Conservation (phyloP, 2,329 filamentous ascomycete species). For the Simplicillium aogashimaense region DNA sequence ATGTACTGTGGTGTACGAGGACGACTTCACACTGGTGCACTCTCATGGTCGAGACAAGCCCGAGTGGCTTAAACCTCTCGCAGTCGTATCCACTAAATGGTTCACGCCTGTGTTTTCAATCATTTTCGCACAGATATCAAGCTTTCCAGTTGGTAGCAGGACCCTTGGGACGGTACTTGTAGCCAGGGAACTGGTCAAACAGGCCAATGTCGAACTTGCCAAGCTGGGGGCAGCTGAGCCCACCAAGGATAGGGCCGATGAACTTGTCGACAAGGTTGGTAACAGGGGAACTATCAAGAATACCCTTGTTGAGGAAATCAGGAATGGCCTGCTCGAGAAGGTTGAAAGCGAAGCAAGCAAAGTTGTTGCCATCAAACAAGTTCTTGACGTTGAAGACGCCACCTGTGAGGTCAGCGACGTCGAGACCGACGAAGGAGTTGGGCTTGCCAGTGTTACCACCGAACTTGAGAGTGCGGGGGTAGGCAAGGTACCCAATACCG, state of each 20-base stretch:
- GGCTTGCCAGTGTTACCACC: conserved; percentile 42
- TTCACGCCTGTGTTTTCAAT: too few relatives aligned
- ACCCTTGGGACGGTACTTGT: neutral
- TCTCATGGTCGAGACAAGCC: too few relatives aligned
- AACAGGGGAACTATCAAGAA: neutral
- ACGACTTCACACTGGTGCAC: too few relatives aligned
- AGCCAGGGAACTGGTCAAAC: neutral
- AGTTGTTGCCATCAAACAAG: conserved; percentile 36
- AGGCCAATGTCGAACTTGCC: neutral
- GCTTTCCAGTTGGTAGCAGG: too few relatives aligned
- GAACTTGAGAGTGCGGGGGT: conserved; percentile 32
- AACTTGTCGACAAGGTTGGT: neutral
- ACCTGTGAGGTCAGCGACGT: conserved; percentile 29
- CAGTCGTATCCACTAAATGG: too few relatives aligned
- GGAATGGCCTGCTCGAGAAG: conserved; percentile 17
- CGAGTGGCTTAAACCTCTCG: too few relatives aligned
- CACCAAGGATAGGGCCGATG: neutral
- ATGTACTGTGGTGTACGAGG: too few relatives aligned
- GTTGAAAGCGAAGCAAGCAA: conserved; percentile 25
- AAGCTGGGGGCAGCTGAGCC: neutral
- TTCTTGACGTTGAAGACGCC: conserved; percentile 31
- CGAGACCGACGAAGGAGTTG: conserved; percentile 39
- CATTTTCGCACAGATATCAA: too few relatives aligned
- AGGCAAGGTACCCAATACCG: conserved; percentile 22
- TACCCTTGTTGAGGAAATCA: neutral